Evolutionary conservation across 129 eudicot species (phyloP).

Genomic region (Flaveria sonorensis): DNA sequence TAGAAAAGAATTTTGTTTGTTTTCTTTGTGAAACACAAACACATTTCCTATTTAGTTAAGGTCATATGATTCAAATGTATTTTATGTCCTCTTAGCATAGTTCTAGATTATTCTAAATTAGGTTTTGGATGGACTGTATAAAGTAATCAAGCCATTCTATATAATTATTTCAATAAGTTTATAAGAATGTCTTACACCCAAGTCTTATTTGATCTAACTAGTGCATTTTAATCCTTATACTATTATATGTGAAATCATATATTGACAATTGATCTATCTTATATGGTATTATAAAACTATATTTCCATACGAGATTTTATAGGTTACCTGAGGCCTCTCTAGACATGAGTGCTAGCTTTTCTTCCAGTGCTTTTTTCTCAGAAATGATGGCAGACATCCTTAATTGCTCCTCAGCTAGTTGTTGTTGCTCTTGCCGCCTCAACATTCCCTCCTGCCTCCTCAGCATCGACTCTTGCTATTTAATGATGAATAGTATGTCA

Average conservation of each 20-base stretch:
- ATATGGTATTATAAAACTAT: not conserved
- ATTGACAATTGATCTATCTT: not conserved
- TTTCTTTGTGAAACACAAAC: not conserved
- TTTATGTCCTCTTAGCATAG: not conserved
- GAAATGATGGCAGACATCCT: constrained; percentile 56
- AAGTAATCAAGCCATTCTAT: not conserved
- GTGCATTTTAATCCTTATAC: not conserved
- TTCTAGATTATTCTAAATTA: constrained; percentile 7
- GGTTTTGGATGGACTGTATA: not conserved
- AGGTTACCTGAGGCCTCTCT: constrained; percentile 62
- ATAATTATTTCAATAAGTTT: not conserved
- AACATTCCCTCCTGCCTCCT: constrained; percentile 65
- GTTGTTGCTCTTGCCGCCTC: constrained; percentile 86
- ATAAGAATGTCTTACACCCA: not conserved
- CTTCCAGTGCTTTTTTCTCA: constrained; percentile 82
- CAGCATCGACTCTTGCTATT: constrained; percentile 46
- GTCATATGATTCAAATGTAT: not conserved
- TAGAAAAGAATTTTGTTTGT: not conserved
- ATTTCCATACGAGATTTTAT: not conserved
- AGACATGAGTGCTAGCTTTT: constrained; percentile 59
- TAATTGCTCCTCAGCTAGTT: constrained; percentile 68
- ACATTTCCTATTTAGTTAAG: not conserved
- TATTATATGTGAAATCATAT: not conserved
- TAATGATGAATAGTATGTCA: constrained; percentile 19
- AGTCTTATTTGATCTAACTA: not conserved